Evolutionary conservation across 148 eudicot species (phyloP), one percentile per base, ranked within the genome.

Genomic region (Dianthus caryophyllus): DNA sequence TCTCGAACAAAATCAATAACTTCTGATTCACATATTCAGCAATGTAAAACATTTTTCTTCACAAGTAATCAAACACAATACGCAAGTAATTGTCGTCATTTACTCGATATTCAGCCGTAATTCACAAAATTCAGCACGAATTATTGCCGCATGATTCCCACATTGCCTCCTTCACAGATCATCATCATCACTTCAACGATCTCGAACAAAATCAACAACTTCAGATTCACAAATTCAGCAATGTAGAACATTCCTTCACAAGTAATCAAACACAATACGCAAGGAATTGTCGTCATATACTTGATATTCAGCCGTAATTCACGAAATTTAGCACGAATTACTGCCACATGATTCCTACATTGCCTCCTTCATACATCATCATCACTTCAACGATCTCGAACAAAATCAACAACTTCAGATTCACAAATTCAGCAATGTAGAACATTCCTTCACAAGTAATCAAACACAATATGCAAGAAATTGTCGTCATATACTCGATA

Each of bases 121-220:
- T 33, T 59, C 43, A 31, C 31, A 36, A 26, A 55, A 36, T 61
- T 12, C 65, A 20, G 46, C 65, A 9, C 46, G 21, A 38, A 61
- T 18, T 33, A 7, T 1, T 1, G 26, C 8, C 11, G 20, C 44
- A 60, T 10, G 5, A 60, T 33, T n/a, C 16, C 26, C 4, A 12
- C 48, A 61, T 39, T 61, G 12, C 65, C 49, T 39, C 65, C 49
- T 39, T 53, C 6, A 30, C n/a, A 66, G 20, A 51, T 18, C 18
- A 51, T 13, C 59, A 51, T 18, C 18, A 51, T 13, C 59, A 51
- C 50, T 47, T 50, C 43, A 49, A 27, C 10, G 15, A 49, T 66
- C 69, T 18, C 43, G 11, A 31, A 31, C 43, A n/a, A 30, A 6
- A 58, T 36, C 47, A 39, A 38, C 39, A 6, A 6, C 11, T 13